Percentiles rank a stretch among this genome's conserved stretches.
These are phyloP conservation scores for Mycena floridula DNA, from an alignment of 768 basidiomycete species.

Conservation along the genomic window DNA sequence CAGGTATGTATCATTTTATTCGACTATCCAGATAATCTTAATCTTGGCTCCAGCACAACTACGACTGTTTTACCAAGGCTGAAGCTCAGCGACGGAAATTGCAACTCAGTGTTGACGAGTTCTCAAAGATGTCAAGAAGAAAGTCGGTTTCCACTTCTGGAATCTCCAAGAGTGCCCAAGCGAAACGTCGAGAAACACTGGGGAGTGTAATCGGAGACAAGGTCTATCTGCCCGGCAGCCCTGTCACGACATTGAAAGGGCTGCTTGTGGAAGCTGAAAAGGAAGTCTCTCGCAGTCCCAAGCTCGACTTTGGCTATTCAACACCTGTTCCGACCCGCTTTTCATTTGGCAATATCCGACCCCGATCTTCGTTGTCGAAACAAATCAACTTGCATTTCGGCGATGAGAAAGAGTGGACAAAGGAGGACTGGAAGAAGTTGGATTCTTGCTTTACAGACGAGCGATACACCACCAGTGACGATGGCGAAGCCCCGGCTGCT, in stretches of 20 bases:
- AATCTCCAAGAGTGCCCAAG: constrained; percentile 11
- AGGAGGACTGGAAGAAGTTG: neutral
- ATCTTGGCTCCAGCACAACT: constrained; percentile 55
- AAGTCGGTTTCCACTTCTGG: constrained; percentile 6
- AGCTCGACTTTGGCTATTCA: neutral
- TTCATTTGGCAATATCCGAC: too few species aligned
- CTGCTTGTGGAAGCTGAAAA: constrained; percentile 55
- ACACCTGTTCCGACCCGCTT: neutral
- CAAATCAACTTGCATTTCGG: neutral
- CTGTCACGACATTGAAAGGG: constrained; percentile 41
- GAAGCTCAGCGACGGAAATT: constrained; percentile 25
- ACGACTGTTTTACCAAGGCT: constrained; percentile 69
- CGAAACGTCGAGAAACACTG: constrained; percentile 22
- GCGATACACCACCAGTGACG: neutral
- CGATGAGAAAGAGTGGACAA: neutral
- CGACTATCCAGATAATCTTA: neutral
- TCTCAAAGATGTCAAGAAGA: constrained; percentile 8
- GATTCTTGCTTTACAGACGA: neutral
- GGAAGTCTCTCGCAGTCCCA: constrained; percentile 23
- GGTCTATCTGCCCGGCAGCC: constrained; percentile 51
- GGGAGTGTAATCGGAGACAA: constrained; percentile 41
- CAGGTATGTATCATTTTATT: constrained; percentile 45
- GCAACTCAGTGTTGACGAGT: constrained; percentile 19
- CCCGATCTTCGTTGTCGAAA: too few species aligned
- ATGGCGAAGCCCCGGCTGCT: neutral